These are phyloP conservation scores for Calonectria crousiana DNA, from an alignment of 2,329 filamentous ascomycete species.

Conservation along the genomic window DNA sequence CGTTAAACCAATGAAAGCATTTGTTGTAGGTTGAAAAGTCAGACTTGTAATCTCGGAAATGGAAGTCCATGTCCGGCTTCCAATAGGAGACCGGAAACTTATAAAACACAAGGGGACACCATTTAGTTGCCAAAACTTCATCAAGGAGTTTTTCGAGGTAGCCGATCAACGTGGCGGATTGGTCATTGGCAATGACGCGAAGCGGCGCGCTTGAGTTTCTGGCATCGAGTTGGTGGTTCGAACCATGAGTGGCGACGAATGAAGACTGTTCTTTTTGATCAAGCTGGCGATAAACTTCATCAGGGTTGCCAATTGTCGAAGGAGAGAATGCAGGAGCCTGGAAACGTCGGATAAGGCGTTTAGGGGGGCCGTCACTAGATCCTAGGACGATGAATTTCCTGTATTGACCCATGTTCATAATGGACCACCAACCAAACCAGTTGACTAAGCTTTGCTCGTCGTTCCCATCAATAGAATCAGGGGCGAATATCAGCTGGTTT, in stretches of 20 bases:
- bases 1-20: constrained; percentile 41
- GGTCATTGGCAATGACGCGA: constrained; percentile 20
- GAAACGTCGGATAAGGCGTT: constrained; percentile 41
- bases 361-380: constrained; percentile 47
- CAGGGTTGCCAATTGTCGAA: constrained; percentile 53
- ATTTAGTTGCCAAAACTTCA: neutral
- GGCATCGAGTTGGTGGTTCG: neutral
- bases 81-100: constrained; percentile 57
- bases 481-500: constrained; percentile 58
- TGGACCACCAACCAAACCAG: constrained; percentile 72
- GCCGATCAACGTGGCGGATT: constrained; percentile 13
- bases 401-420: constrained; percentile 60
- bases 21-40: constrained; percentile 35
- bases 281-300: constrained; percentile 38
- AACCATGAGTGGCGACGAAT: neutral
- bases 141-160: constrained; percentile 26
- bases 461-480: constrained; percentile 63
- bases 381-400: constrained; percentile 69
- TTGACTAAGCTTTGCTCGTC: constrained; percentile 74
- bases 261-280: constrained; percentile 16
- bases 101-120: constrained; percentile 49
- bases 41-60: constrained; percentile 35
- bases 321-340: constrained; percentile 47
- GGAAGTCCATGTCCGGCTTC: constrained; percentile 39
- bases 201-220: constrained; percentile 7